Base-by-base conservation (phyloP, 768 basidiomycete genomes). In the Leccinum imitatum region DNA sequence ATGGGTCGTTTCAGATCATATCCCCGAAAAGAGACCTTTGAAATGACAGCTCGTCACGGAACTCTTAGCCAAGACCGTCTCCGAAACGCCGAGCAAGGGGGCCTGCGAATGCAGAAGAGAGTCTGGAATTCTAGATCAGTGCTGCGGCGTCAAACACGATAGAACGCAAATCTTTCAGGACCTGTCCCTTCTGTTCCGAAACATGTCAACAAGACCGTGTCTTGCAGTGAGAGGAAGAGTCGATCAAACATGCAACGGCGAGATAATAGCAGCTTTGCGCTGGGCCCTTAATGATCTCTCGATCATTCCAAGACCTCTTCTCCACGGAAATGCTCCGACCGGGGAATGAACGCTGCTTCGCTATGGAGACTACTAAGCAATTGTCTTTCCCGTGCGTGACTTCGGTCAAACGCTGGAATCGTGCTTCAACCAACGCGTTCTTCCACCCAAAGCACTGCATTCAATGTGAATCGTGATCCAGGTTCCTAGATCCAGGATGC, bases 31-130 rank as follows among this genome's bases (percentile, higher is more conserved):
- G 21, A 95, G 73, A 8, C 86, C 87, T 3, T 19, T 46, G 44
- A 46, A 84, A 86, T 71, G 47, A 90, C 25, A 86, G 87, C 69
- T 91, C 90, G 74, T 91, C 90, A 62, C 89, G 87, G 76, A 82
- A 94, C 70, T 96, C 93, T 67, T 87, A 93, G 66, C 93, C 91
- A 46, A 94, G 75, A 11, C 90, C 87, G 72, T 93, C 93, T 51
- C 93, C 93, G 25, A 96, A 80, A 46, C 92, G 85, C 44, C 94
- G 79, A 58, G 89, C 81, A 33, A 76, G 31, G 23, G 95, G 93
- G 33, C 95, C 90, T 71, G 93, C 90, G 17, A 95, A 78, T 73
- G 93, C 90, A 19, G 90, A 90, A 72, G 91, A 14, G 89, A 47
- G 47, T 23, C 47, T 15, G 11, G 46, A 47, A 39, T 10, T 91